These are phyloP conservation scores for Lanmaoa pseudosensibilis DNA, from an alignment of 768 basidiomycete genomes.

Conservation along the genomic window DNA sequence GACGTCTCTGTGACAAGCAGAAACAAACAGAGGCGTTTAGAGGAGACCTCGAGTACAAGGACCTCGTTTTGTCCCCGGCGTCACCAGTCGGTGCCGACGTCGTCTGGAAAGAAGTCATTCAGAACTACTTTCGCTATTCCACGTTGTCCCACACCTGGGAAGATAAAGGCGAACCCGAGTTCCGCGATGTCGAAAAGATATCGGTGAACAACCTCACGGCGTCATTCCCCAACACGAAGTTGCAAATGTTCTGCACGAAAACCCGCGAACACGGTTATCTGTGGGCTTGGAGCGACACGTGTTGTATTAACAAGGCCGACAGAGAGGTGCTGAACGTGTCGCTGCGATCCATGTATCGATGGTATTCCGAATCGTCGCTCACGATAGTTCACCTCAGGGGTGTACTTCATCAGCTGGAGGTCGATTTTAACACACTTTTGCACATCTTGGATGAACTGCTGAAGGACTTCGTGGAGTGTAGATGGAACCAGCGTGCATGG, in stretches of 20 bases:
- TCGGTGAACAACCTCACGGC: conserved; percentile 4
- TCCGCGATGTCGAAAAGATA: not conserved
- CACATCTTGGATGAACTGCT: not conserved
- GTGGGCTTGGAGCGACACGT: conserved; percentile 29
- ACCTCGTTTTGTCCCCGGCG: conserved; percentile 10
- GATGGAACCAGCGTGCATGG: conserved; percentile 28
- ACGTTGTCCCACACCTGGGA: conserved; percentile 27
- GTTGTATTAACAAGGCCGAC: conserved; percentile 27
- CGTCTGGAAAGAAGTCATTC: not conserved
- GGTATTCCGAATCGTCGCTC: conserved; percentile 26
- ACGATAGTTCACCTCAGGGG: conserved; percentile 26
- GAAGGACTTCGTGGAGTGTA: conserved; percentile 7
- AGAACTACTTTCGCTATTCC: conserved; percentile 16
- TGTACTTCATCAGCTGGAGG: conserved; percentile 3
- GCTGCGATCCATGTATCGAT: conserved; percentile 27
- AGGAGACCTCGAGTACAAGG: conserved; percentile 13
- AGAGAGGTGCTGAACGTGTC: conserved; percentile 15
- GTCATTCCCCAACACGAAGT: not conserved
- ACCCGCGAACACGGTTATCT: conserved; percentile 5
- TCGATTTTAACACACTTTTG: not conserved
- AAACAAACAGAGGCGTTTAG: conserved; percentile 9
- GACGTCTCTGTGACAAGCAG: conserved; percentile 13
- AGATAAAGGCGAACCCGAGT: conserved; percentile 5
- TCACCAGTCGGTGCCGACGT: not conserved
- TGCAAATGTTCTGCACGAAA: conserved; percentile 15